phyloP scores from a whole-genome alignment of 257 asterid species.

The Solanum piurae region DNA sequence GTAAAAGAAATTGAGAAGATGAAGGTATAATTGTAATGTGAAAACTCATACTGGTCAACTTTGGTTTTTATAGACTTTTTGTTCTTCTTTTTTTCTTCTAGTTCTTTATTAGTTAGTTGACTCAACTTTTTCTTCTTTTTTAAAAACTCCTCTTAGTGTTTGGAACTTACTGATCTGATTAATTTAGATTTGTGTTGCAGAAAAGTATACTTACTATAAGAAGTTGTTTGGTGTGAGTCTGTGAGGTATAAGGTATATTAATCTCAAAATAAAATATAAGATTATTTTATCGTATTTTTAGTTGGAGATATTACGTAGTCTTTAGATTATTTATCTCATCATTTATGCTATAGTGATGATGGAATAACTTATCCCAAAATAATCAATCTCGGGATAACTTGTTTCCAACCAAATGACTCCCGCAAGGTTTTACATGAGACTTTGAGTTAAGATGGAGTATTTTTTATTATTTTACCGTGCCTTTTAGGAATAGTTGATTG shows the following conservation, averaged over 20 bases:
- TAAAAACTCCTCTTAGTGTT: neutral
- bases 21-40: neutral
- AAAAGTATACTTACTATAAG: neutral
- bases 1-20: neutral
- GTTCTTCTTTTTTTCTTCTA: neutral
- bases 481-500: neutral
- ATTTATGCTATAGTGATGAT: too few relatives aligned
- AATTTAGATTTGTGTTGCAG: accelerated
- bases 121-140: neutral
- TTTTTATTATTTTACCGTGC: neutral
- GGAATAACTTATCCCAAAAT: too few relatives aligned
- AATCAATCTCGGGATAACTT: too few relatives aligned
- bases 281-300: too few relatives aligned
- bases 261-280: too few relatives aligned
- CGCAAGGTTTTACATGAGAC: neutral
- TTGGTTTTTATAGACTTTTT: neutral
- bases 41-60: neutral
- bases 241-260: too few relatives aligned
- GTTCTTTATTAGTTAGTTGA: neutral
- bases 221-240: neutral
- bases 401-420: too few relatives aligned
- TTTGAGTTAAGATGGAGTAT: neutral
- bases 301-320: too few relatives aligned
- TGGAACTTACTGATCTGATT: neutral
- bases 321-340: neutral